phyloP scores from a whole-genome alignment of 2,329 filamentous ascomycete species.

The Pseudogymnoascus pannorum region DNA sequence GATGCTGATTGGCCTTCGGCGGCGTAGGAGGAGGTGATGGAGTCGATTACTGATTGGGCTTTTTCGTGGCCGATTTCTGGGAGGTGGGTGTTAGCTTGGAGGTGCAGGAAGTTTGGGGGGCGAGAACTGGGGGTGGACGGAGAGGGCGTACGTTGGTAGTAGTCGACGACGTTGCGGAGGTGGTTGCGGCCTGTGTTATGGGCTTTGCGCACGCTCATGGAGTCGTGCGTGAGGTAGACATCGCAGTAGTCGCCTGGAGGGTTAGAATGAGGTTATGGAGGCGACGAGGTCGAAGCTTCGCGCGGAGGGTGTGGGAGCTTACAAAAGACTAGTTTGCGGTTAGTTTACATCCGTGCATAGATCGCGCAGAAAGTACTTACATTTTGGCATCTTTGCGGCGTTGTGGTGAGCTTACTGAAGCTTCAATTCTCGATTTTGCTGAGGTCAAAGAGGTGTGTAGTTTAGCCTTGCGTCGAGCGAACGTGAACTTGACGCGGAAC shows the following conservation, averaged over 20 bases:
- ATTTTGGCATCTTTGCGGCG: conserved; percentile 69
- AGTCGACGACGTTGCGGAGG: conserved; percentile 93
- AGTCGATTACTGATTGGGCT: conserved; percentile 96
- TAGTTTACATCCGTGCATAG: neutral
- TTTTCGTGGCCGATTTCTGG: conserved; percentile 96
- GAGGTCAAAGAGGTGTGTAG: neutral
- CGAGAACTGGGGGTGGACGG: neutral
- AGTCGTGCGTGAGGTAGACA: conserved; percentile 99
- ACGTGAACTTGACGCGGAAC: neutral
- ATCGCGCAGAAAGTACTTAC: conserved; percentile 46
- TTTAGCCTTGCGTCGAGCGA: neutral
- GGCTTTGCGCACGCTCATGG: conserved; percentile 98
- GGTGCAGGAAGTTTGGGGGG: neutral
- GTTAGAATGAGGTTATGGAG: conserved; percentile 11
- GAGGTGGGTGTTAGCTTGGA: neutral
- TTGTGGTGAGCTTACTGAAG: neutral
- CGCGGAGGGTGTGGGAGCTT: conserved; percentile 17
- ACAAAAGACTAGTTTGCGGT: conserved; percentile 27
- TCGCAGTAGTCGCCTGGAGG: conserved; percentile 85
- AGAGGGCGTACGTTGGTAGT: conserved; percentile 73
- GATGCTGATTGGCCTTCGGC: conserved; percentile 82
- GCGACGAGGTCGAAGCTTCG: conserved; percentile 10
- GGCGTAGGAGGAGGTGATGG: conserved; percentile 91
- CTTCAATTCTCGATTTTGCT: conserved; percentile 3
- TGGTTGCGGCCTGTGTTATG: conserved; percentile 97